A percentile compares a stretch with the other conserved stretches of the same genome.
These are phyloP conservation scores for Arthrobotrys sinensis DNA, from an alignment of 2,329 filamentous ascomycete genomes.

Conservation along the genomic window DNA sequence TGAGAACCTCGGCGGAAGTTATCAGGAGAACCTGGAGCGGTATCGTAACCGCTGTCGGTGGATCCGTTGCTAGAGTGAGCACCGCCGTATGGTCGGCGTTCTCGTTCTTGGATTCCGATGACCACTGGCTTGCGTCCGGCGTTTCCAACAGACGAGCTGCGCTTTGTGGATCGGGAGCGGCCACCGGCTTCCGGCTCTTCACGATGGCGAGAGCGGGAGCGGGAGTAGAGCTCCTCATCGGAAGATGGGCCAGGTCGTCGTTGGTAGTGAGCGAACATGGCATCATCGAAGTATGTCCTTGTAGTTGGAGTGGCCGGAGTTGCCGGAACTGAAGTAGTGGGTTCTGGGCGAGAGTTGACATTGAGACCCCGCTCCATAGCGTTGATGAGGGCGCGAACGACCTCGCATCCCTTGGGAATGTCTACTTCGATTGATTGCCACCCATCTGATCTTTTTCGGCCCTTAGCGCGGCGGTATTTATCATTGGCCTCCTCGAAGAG, in stretches of 20 bases:
- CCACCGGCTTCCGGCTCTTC: constrained; percentile 43
- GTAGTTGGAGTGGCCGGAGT: constrained; percentile 45
- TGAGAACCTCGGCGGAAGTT: constrained; percentile 56
- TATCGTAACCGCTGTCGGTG: constrained; percentile 56
- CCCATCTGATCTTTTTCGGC: constrained; percentile 39
- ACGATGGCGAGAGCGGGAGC: constrained; percentile 53
- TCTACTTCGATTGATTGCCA: constrained; percentile 60
- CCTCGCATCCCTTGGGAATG: constrained; percentile 59
- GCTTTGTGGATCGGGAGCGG: constrained; percentile 55
- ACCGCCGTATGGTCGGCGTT: constrained; percentile 58
- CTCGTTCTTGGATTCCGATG: constrained; percentile 57
- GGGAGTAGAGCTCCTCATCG: constrained; percentile 58
- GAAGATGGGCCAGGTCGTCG: constrained; percentile 58
- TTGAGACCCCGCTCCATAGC: constrained; percentile 57
- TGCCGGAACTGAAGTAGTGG: constrained; percentile 13
- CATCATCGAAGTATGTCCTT: constrained; percentile 43
- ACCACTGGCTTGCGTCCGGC: constrained; percentile 59
- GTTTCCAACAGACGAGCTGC: constrained; percentile 57
- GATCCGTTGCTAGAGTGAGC: constrained; percentile 58
- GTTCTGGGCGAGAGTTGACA: constrained; percentile 50
- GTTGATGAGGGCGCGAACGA: constrained; percentile 56
- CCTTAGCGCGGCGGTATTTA: constrained; percentile 50
- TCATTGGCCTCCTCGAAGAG: constrained; percentile 60
- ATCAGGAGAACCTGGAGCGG: constrained; percentile 54
- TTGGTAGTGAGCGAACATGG: constrained; percentile 45